Percentiles rank a stretch among this genome's conserved stretches.
Conservation (phyloP, 768 basidiomycete species). For the Mycena pura region DNA sequence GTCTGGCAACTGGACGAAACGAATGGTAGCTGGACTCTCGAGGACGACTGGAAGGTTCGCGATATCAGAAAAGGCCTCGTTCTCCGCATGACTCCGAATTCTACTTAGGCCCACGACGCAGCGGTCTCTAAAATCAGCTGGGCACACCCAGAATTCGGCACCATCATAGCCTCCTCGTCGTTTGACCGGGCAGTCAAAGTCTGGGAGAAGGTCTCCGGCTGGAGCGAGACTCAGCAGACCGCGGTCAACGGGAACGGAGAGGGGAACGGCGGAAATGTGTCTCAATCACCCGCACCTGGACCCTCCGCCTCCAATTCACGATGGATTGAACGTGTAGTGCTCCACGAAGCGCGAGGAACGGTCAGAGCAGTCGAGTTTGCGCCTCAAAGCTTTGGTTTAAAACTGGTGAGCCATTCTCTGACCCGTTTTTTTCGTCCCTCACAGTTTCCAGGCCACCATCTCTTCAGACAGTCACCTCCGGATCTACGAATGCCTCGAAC, state of each 20-base stretch:
- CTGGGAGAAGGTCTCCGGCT: slow-evolving; percentile 73
- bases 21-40: slow-evolving; percentile 75
- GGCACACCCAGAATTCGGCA: slow-evolving; percentile 94
- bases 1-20: slow-evolving; percentile 81
- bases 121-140: slow-evolving; percentile 84
- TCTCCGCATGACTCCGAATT: not conserved
- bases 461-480: slow-evolving; percentile 88
- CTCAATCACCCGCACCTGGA: slow-evolving; percentile 21
- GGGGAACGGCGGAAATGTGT: slow-evolving; percentile 18
- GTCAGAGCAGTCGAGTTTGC: slow-evolving; percentile 88
- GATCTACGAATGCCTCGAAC: slow-evolving; percentile 90
- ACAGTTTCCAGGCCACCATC: slow-evolving; percentile 75
- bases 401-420: slow-evolving; percentile 63
- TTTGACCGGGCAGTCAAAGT: slow-evolving; percentile 94
- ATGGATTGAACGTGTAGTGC: slow-evolving; percentile 77
- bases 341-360: slow-evolving; percentile 86
- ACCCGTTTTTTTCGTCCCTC: not conserved
- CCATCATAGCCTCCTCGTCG: slow-evolving; percentile 83
- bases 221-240: slow-evolving; percentile 36
- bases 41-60: slow-evolving; percentile 91
- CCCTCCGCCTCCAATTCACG: slow-evolving; percentile 52
- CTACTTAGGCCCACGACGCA: slow-evolving; percentile 87
- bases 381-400: slow-evolving; percentile 86
- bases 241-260: slow-evolving; percentile 34
- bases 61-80: not conserved